A percentile compares a stretch with the other conserved stretches of the same genome.
Evolutionary conservation across 2,329 filamentous ascomycete genomes (phyloP).

Genomic region (Ophiocordyceps unilateralis): DNA sequence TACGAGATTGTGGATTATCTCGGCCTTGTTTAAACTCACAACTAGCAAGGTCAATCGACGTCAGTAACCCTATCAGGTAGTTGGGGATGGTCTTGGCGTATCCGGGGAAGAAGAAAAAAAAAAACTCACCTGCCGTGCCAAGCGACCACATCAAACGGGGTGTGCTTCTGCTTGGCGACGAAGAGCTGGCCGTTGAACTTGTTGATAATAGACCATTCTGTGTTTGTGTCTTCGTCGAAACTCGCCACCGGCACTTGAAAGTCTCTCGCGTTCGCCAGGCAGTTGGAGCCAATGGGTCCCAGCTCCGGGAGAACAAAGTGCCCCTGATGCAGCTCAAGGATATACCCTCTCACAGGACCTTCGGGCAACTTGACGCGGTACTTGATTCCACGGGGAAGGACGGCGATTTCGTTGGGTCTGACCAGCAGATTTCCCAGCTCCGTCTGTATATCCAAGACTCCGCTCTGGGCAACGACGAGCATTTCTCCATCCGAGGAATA

Average conservation of each 20-base stretch:
- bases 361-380: slow-evolving; percentile 52
- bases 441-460: slow-evolving; percentile 57
- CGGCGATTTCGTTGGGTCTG: slow-evolving; percentile 61
- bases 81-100: too few species aligned
- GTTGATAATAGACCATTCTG: slow-evolving; percentile 26
- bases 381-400: slow-evolving; percentile 58
- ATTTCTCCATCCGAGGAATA: slow-evolving; percentile 74
- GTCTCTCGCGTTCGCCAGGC: slow-evolving; percentile 58
- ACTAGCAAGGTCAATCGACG: too few species aligned
- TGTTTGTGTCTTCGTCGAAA: slow-evolving; percentile 33
- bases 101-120: neutral
- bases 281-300: slow-evolving; percentile 56
- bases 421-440: slow-evolving; percentile 60
- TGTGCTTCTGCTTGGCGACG: slow-evolving; percentile 46
- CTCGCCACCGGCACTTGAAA: slow-evolving; percentile 56
- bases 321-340: slow-evolving; percentile 56
- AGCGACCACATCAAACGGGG: slow-evolving; percentile 63
- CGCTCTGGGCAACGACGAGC: slow-evolving; percentile 59
- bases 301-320: slow-evolving; percentile 58
- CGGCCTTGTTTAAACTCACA: neutral
- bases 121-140: slow-evolving; percentile 53
- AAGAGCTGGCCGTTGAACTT: slow-evolving; percentile 54
- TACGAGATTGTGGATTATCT: too few species aligned
- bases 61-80: too few species aligned
- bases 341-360: slow-evolving; percentile 52